phyloP scores from a whole-genome alignment of 257 asterid genomes.

The Fraxinus pennsylvanica region DNA sequence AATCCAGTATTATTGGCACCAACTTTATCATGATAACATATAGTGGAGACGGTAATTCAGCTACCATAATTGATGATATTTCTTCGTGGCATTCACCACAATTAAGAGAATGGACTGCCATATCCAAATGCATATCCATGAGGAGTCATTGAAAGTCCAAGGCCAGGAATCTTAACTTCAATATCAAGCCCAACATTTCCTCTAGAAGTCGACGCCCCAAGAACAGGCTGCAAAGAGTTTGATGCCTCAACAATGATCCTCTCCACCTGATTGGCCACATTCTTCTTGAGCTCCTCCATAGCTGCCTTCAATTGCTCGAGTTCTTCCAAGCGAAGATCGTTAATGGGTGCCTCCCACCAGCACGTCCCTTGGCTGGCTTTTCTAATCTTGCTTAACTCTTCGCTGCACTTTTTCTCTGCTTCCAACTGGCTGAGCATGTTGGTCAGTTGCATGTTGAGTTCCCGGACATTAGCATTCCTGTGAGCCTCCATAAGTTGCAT shows the following conservation, averaged over 20 bases:
- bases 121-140: conserved; percentile 29
- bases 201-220: conserved; percentile 23
- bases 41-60: background rate
- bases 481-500: conserved; percentile 49
- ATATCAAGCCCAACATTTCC: conserved; percentile 22
- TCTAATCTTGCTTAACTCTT: conserved; percentile 30
- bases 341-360: conserved; percentile 53
- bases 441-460: conserved; percentile 40
- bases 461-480: conserved; percentile 36
- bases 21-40: background rate
- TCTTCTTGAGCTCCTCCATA: conserved; percentile 46
- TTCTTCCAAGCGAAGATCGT: conserved; percentile 28
- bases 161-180: conserved; percentile 15
- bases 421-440: conserved; percentile 33
- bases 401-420: conserved; percentile 31
- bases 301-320: conserved; percentile 46
- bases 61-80: no score
- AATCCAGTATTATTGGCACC: background rate
- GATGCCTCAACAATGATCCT: conserved; percentile 29
- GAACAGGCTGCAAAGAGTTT: conserved; percentile 11
- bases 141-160: conserved; percentile 43
- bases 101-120: conserved; percentile 1
- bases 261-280: conserved; percentile 28
- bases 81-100: background rate
- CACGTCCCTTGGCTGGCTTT: conserved; percentile 24